phyloP scores from a whole-genome alignment of 148 eudicot species.

The Chenopodium formosanum region DNA sequence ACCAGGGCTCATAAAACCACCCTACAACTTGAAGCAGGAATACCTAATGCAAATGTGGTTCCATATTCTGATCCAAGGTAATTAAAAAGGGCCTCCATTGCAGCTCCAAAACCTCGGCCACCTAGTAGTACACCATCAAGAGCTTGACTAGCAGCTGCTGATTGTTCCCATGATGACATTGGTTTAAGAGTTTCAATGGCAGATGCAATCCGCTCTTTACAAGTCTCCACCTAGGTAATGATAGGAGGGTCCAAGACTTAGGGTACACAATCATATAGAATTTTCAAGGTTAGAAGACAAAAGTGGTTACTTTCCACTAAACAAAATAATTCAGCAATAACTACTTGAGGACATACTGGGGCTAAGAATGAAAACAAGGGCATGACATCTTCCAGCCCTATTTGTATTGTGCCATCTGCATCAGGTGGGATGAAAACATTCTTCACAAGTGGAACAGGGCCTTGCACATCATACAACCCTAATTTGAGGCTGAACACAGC shows the following conservation, averaged over 20 bases:
- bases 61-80: conserved; percentile 98
- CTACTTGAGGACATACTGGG: conserved; percentile 57
- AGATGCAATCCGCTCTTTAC: conserved; percentile 86
- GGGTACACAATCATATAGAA: background rate
- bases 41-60: conserved; percentile 90
- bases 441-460: conserved; percentile 91
- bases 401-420: conserved; percentile 54
- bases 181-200: conserved; percentile 97
- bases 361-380: conserved; percentile 90
- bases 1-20: background rate
- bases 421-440: conserved; percentile 75
- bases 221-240: conserved; percentile 78
- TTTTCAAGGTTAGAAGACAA: background rate
- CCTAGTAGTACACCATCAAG: conserved; percentile 83
- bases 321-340: conserved; percentile 1
- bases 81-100: conserved; percentile 87
- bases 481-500: conserved; percentile 89
- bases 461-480: conserved; percentile 97
- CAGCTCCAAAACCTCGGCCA: conserved; percentile 95
- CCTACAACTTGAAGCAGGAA: conserved; percentile 9
- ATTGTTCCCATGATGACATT: conserved; percentile 91
- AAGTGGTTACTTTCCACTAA: background rate
- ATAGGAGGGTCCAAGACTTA: conserved; percentile 16
- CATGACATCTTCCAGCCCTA: conserved; percentile 93
- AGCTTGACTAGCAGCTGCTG: conserved; percentile 78